Base-by-base conservation (phyloP, 345 rosid genomes). In the Erysimum cheiranthoides region DNA sequence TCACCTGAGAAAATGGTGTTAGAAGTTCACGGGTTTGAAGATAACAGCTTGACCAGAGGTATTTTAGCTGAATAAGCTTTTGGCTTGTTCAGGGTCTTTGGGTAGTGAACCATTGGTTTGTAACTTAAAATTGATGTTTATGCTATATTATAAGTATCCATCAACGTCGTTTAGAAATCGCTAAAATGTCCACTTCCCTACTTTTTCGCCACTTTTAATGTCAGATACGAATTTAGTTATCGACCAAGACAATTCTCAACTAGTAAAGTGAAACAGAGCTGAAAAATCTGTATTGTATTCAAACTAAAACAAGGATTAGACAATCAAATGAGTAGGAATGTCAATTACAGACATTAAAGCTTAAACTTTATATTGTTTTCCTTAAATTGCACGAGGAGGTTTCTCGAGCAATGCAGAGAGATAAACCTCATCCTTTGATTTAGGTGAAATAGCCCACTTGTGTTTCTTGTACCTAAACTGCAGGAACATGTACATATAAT, bases 401-500 rank as follows among this genome's bases (percentile, higher is more conserved):
- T 93, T 93, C 90, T 93, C 93, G 4, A 93, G 70, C 69, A 91
- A 61, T 17, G 98, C 96, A 65, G 98, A 93, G 45, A 91, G 88
- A 68, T 86, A 93, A 61, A 85, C 91, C 67, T 90, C 88, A 31
- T 86, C 83, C 18, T 81, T 76, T 12, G 96, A 91, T 35, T 91
- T 91, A 9, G 89, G 87, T 58, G 88, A 83, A 69, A 89, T 31
- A 64, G 80, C 81, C 97, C 98, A 90, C 80, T 82, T 91, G 54
- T 87, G 93, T 79, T 91, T 93, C 94, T 82, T 90, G 85, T 91
- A 91, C 68, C 92, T 85, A 63, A 93, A 86, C 72, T 93, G 96
- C 81, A 88, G 81, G 73, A 91, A 90, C 97, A 90, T 91, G 80
- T 88, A 93, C 94, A 90, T 82, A 66, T 91, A 93, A 60, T 91